Evolutionary conservation across 768 basidiomycete genomes (phyloP), one percentile per base, ranked within the genome.

Genomic region (Auricularia auricula-judae): DNA sequence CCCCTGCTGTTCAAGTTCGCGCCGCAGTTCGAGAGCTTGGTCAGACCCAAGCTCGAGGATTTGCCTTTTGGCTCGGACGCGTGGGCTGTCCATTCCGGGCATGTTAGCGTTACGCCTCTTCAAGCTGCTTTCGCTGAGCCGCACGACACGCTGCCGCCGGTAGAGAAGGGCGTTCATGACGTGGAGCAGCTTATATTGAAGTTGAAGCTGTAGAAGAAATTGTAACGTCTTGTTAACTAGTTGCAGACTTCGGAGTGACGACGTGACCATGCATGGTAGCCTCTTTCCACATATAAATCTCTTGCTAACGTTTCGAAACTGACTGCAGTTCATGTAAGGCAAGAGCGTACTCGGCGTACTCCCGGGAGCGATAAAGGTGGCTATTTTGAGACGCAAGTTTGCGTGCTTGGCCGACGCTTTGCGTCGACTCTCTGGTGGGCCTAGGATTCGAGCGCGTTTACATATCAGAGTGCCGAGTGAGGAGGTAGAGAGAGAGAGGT

Each of bases 31-130:
- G 75, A 75, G n/a, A 79, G 77, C 11, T 76, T 95, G 14, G 80
- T 95, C 54, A 79, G 77, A 54, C 91, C 91, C 2, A 73, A 79
- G 14, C 66, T 79, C 58, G 80, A 82, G 2, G 72, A 72, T 18
- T 75, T 93, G n/a, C 89, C 91, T 1, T 76, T 82, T 21, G 93
- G 91, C 3, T 85, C 89, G 10, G 93, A 97, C 73, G 85, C 83
- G 0, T 92, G 89, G 89, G 91, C 89, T 16, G 76, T 94, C 36
- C 76, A 79, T 65, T 79, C 84, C 65, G 89, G 87, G 3, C 83
- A 78, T 68, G 86, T 83, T 39, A 89, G 88, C 67, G 85, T 94
- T 2, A 92, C 91, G 29, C 90, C 92, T 3, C 74, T 93, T 63
- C 80, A 84, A 63, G 86, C 92, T 16, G 78, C 81, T 65, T 93